Base-by-base conservation (phyloP, 2,329 filamentous ascomycete genomes). In the Aspergillus uvarum region DNA sequence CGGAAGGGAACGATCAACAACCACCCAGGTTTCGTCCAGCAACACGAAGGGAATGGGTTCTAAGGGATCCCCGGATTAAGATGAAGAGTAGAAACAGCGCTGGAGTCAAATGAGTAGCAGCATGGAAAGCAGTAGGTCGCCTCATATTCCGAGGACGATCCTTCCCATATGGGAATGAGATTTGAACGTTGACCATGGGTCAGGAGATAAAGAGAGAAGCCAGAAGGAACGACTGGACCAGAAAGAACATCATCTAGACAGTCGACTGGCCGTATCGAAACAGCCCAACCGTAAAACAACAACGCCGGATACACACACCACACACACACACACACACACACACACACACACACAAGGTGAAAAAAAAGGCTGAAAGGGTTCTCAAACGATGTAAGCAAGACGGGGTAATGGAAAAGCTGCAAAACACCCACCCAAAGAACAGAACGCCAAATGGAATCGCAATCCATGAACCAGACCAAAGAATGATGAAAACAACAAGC, bases 401-500 rank as follows among this genome's bases (percentile, higher is more conserved):
- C 16, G 16, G 38, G 38, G 38, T 44, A n/a, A 19, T n/a, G 38
- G 8, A 26, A 53, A 54, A 16, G n/a, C 31, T 8, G 32, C 32
- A 52, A 22, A n/a, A 22, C 42, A 55, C 42, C 53, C 42, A 44
- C 29, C 42, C 53, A 29, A 32, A 21, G 14, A 54, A 47, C 53
- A 21, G n/a, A 24, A 55, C 53, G 53, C 53, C 53, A 55, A 48
- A 47, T 24, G 49, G 19, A 35, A 31, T 51, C 49, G 24, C 49
- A 51, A 51, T 31, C 38, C 38, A 44, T 44, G 38, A 44, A n/a
- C n/a, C 38, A n/a, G 22, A 55, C 32, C 42, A 55, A 53, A 42
- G 49, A 59, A 44, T 21, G n/a, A 55, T 54, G 32, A n/a, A 51
- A 63, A 51, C 49, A 42, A 35, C 38, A 61, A 49, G 53, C 59